Percentiles rank a stretch among this genome's conserved stretches.
Evolutionary conservation across 78 protist species (phyloP).

Genomic region (Speleostelium caveatum): DNA sequence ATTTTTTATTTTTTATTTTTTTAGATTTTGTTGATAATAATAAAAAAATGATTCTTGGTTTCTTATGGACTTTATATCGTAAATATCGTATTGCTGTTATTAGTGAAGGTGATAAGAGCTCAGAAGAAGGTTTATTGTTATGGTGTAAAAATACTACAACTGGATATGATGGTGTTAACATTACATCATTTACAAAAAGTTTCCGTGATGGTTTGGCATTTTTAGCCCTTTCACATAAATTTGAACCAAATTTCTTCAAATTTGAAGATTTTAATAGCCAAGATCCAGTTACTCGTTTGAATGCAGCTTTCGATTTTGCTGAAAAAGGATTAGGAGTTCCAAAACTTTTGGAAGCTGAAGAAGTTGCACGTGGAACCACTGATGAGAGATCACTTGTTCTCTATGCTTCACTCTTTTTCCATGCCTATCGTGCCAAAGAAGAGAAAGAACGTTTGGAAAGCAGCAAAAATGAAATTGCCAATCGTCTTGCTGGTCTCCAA

Average conservation of each 20-base stretch:
- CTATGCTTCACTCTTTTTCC: constrained; percentile 78
- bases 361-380: constrained; percentile 69
- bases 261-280: constrained; percentile 8
- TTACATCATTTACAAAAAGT: constrained; percentile 48
- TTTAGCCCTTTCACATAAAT: constrained; percentile 72
- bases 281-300: constrained; percentile 67
- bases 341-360: constrained; percentile 77
- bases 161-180: constrained; percentile 61
- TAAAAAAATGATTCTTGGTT: constrained; percentile 79
- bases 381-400: constrained; percentile 80
- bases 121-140: constrained; percentile 74
- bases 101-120: constrained; percentile 67
- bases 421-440: constrained; percentile 81
- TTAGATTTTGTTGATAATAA: constrained; percentile 74
- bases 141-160: constrained; percentile 67
- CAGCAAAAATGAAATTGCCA: constrained; percentile 37
- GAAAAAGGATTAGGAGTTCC: constrained; percentile 75
- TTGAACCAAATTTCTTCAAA: constrained; percentile 33
- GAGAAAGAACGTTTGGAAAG: constrained; percentile 68
- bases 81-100: constrained; percentile 81
- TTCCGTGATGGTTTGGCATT: constrained; percentile 78
- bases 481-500: constrained; percentile 61
- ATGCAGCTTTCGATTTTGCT: constrained; percentile 70
- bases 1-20: neutral
- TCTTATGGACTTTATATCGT: constrained; percentile 77